Conservation (phyloP, 2,329 filamentous ascomycete species). For the Dactylella cylindrospora region DNA sequence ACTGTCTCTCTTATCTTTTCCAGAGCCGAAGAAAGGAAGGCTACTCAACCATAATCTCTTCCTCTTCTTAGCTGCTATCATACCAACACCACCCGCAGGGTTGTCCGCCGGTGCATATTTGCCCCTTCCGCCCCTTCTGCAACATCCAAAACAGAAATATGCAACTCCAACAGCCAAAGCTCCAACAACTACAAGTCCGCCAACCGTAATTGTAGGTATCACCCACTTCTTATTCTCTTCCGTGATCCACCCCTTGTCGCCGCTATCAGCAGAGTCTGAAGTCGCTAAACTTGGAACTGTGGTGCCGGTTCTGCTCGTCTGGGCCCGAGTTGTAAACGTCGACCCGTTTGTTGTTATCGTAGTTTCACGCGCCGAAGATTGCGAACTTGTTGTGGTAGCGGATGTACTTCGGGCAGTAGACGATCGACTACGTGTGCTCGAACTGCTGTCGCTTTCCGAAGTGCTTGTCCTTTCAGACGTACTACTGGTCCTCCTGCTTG, state of each 20-base stretch:
- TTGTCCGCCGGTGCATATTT: slow-evolving; percentile 21
- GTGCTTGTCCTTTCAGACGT: no score
- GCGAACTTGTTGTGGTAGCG: background rate
- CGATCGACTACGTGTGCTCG: no score
- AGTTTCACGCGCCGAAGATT: slow-evolving; percentile 2
- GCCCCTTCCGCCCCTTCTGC: slow-evolving; percentile 13
- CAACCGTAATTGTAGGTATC: slow-evolving; percentile 32
- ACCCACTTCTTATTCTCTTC: slow-evolving; percentile 35
- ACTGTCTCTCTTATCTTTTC: slow-evolving; percentile 19
- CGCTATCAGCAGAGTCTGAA: slow-evolving; percentile 9
- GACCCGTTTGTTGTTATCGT: slow-evolving; percentile 25
- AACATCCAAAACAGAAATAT: slow-evolving; percentile 39
- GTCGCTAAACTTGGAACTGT: slow-evolving; percentile 4
- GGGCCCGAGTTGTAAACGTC: slow-evolving; percentile 21
- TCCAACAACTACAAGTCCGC: slow-evolving; percentile 26
- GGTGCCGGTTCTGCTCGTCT: background rate
- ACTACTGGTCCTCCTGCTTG: slow-evolving; percentile 6
- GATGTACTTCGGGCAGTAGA: background rate
- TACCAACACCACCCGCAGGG: slow-evolving; percentile 1
- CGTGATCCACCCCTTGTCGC: slow-evolving; percentile 34
- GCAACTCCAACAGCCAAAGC: slow-evolving; percentile 15
- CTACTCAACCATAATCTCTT: slow-evolving; percentile 29
- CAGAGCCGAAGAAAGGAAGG: slow-evolving; percentile 33
- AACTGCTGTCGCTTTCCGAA: background rate
- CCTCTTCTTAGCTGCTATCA: slow-evolving; percentile 9